Percentiles rank a stretch among this genome's conserved stretches.
Conservation (phyloP, 257 asterid genomes). For the Sherardia arvensis region DNA sequence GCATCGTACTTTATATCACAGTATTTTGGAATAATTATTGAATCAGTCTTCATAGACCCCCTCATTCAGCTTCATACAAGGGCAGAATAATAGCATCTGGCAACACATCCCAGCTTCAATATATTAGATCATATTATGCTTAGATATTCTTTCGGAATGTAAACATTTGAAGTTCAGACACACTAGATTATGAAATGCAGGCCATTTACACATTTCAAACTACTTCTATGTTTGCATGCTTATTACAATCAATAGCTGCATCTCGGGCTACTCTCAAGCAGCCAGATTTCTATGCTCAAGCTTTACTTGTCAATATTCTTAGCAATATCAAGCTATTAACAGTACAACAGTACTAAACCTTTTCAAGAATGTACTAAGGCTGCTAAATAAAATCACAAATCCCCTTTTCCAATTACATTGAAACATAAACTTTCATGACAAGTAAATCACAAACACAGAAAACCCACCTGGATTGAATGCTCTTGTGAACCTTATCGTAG, state of each 20-base stretch:
- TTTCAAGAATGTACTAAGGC: background rate
- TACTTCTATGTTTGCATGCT: background rate
- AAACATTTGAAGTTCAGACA: background rate
- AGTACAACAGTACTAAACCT: background rate
- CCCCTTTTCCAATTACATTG: background rate
- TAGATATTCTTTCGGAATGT: background rate
- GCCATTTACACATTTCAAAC: background rate
- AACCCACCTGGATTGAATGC: slow-evolving; percentile 58
- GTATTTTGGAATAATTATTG: background rate
- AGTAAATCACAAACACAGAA: background rate
- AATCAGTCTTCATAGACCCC: background rate
- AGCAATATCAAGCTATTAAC: background rate
- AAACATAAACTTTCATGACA: slow-evolving; percentile 11
- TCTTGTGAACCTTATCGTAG: slow-evolving; percentile 48
- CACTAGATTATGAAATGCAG: background rate
- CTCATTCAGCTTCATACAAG: background rate
- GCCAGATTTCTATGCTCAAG: background rate
- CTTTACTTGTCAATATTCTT: background rate
- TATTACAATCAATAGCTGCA: background rate
- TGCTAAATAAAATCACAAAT: background rate
- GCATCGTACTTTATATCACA: background rate
- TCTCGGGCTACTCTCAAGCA: background rate
- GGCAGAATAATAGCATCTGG: background rate
- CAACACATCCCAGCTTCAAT: background rate
- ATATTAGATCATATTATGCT: background rate